Base-by-base conservation (phyloP, 306 rosid genomes). In the Corylus avellana region DNA sequence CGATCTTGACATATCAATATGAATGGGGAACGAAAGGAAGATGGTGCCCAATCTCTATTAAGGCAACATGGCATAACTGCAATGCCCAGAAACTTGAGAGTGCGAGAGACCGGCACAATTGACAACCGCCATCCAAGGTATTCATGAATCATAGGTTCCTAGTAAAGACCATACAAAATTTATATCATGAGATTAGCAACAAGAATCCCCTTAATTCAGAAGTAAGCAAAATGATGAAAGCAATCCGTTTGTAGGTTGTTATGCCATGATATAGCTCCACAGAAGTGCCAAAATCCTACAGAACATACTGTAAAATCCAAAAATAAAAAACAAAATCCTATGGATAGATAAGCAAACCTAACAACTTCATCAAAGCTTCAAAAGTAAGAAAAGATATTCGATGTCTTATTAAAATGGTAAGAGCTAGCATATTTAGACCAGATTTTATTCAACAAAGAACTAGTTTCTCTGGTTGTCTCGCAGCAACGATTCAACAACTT, bases 141-240 rank as follows among this genome's bases (percentile, higher is more conserved):
- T 67, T 32, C 51, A 9, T 3, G 75, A 42, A 83, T 29, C 68
- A 48, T 68, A 74, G 62, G 46, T 69, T 73, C 70, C 77, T 68
- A 70, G 48, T 59, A 62, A 14, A 76, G n/a, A 63, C 29, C 16
- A 62, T 44, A 22, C 2, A 13, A 59, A 46, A 29, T 35, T 64
- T 27, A 29, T 61, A 62, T 29, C 8, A 37, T 35, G 6, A 64
- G 16, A 12, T 64, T 7, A 32, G 70, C 70, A 64, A 37, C 51
- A 42, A 42, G 8, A 42, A 68, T 68, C 18, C 16, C 48, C 8
- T 8, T 11, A 27, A 18, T 37, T 67, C 72, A 13, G 12, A 8
- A 5, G 48, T 18, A 35, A 6, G 39, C 8, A 37, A 18, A 18
- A 18, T 35, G 71, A 39, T 37, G 9, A 66, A 67, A 37, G 49